Base-by-base conservation (phyloP, 306 rosid species). In the Chamaecrista fasciculata region DNA sequence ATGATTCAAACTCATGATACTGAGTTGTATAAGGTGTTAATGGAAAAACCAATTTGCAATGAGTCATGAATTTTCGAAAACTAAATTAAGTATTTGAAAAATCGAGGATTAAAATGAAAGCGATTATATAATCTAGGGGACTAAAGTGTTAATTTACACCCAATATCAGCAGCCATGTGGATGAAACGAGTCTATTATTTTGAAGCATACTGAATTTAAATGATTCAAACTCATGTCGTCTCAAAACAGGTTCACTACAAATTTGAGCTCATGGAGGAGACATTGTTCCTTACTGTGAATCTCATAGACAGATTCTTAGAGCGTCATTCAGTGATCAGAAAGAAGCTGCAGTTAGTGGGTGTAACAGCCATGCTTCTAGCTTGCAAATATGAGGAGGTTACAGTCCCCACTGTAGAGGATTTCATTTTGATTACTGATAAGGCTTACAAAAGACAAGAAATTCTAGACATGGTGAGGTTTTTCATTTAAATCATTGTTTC, bases 241-340 rank as follows among this genome's bases (percentile, higher is more conserved):
- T n/a, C n/a, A n/a, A 39, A 76, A 66, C 82, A 81, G 85, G 85
- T 81, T 42, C 85, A 81, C 82, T 77, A 69, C 80, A 81, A 81
- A 77, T 81, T 81, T 73, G 77, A 69, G 58, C 79, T 81, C 42
- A 40, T 81, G 80, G 82, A 73, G 23, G 78, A 73, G 47, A 73
- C 85, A 6, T 50, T 81, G 72, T 81, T 69, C 77, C 85, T 77
- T 24, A 77, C 85, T 42, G 64, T 81, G 57, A 81, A 50, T 55
- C 80, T 81, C n/a, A 52, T 63, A 57, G 85, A 81, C 67, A 77
- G 82, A 71, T 81, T 81, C 66, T 34, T 81, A 55, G 85, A 81
- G 79, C 77, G 21, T 42, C 79, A 63, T 60, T 40, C 23, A 2
- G 50, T 81, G 34, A 52, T 69, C 58, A 73, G 81, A 60, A 60